Percentiles rank a stretch among this genome's conserved stretches.
Conservation (phyloP, 1,139 yeast species). For the Kodamaea suecica region DNA sequence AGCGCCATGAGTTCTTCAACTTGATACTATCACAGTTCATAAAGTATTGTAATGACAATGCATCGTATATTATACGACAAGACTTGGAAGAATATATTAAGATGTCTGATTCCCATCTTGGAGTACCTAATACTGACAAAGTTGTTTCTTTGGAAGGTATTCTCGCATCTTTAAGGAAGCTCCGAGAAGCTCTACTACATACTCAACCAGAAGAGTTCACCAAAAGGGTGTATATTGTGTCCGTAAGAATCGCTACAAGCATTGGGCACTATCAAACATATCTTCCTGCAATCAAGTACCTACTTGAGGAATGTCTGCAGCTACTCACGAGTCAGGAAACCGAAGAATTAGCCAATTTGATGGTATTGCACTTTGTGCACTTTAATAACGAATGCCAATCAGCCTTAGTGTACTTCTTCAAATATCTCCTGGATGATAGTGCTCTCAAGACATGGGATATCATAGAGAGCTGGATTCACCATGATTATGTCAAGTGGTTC, state of each 20-base stretch:
- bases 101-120: too few species aligned
- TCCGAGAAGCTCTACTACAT: constrained; percentile 54
- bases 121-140: too few species aligned
- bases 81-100: constrained; percentile 17
- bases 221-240: constrained; percentile 47
- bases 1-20: constrained; percentile 37
- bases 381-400: constrained; percentile 34
- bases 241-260: constrained; percentile 45
- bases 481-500: constrained; percentile 45
- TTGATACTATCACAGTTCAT: constrained; percentile 32
- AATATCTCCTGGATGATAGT: constrained; percentile 23
- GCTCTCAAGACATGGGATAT: constrained; percentile 17
- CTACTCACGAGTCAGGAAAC: constrained; percentile 29
- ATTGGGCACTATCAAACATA: constrained; percentile 57
- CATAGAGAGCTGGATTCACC: constrained; percentile 34
- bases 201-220: constrained; percentile 37
- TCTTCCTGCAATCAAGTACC: constrained; percentile 48
- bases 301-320: constrained; percentile 22
- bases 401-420: constrained; percentile 33
- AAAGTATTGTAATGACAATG: constrained; percentile 24
- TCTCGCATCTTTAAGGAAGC: constrained; percentile 36
- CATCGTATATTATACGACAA: constrained; percentile 17
- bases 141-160: constrained; percentile 22
- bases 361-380: constrained; percentile 49
- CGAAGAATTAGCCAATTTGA: constrained; percentile 38